These are phyloP conservation scores for Acanthamoeba lenticulata DNA, from an alignment of 208 protist genomes.

Conservation along the genomic window DNA sequence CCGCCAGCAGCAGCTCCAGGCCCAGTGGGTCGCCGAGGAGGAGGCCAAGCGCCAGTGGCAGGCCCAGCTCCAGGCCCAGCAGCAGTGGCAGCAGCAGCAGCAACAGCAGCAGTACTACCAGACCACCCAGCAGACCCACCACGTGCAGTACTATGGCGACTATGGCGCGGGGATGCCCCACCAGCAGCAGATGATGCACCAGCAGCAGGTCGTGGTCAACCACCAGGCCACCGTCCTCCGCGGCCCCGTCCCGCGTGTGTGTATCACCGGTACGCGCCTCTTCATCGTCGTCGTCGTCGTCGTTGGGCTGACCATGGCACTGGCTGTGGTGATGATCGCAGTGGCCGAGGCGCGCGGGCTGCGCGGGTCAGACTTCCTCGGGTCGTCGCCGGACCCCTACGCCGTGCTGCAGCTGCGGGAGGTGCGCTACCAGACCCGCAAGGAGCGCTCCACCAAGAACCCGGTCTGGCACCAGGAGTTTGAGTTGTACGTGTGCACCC, in stretches of 20 bases:
- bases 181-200: not conserved
- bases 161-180: not conserved
- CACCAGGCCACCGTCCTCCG: not conserved
- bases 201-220: not conserved
- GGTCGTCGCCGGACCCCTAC: not conserved
- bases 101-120: constrained; percentile 51
- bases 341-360: constrained; percentile 19
- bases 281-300: not conserved
- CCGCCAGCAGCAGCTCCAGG: constrained; percentile 20
- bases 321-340: not conserved
- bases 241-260: not conserved
- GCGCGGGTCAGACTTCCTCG: not conserved
- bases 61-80: not conserved
- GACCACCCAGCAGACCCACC: constrained; percentile 1
- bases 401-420: constrained; percentile 25
- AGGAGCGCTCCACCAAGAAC: constrained; percentile 53
- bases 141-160: not conserved
- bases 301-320: not conserved
- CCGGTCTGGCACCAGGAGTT: constrained; percentile 42
- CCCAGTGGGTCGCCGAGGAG: constrained; percentile 2
- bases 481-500: not conserved
- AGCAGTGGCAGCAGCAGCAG: constrained; percentile 26
- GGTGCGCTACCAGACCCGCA: constrained; percentile 27
- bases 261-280: not conserved
- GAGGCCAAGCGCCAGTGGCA: constrained; percentile 36